Conservation (phyloP, 129 eudicot species). For the Kitagawia praeruptora region DNA sequence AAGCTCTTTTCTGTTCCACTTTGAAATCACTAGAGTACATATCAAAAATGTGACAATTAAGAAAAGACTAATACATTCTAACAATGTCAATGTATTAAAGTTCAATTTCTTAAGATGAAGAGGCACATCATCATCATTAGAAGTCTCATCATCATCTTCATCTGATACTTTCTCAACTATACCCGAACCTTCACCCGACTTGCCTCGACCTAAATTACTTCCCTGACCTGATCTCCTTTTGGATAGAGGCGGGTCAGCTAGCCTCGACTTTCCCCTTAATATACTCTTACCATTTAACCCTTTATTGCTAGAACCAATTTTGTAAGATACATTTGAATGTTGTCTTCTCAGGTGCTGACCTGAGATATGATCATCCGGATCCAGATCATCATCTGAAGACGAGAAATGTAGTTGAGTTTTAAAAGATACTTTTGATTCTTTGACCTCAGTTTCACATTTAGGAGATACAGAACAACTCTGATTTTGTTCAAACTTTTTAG, state of each 20-base stretch:
- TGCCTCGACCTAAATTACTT: not conserved
- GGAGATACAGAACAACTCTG: not conserved
- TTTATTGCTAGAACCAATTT: not conserved
- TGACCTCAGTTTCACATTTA: not conserved
- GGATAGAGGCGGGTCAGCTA: not conserved
- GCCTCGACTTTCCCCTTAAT: not conserved
- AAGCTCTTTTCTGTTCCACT: not conserved
- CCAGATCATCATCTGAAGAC: not conserved
- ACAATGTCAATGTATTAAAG: not conserved
- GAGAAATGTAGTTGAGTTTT: not conserved
- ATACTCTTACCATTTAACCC: not conserved
- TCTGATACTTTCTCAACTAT: not conserved
- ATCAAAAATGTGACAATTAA: not conserved
- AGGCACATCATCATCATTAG: not conserved
- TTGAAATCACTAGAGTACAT: not conserved
- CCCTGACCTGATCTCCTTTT: not conserved
- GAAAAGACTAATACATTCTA: not conserved
- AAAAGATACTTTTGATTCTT: not conserved
- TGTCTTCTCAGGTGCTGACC: not conserved
- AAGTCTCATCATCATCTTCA: not conserved
- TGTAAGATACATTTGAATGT: not conserved
- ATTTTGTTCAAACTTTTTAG: not conserved
- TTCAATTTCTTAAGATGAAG: not conserved
- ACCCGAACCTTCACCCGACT: not conserved
- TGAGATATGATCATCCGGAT: not conserved